These are phyloP conservation scores for Noccaea caerulescens DNA, from an alignment of 345 rosid species.

Conservation along the genomic window DNA sequence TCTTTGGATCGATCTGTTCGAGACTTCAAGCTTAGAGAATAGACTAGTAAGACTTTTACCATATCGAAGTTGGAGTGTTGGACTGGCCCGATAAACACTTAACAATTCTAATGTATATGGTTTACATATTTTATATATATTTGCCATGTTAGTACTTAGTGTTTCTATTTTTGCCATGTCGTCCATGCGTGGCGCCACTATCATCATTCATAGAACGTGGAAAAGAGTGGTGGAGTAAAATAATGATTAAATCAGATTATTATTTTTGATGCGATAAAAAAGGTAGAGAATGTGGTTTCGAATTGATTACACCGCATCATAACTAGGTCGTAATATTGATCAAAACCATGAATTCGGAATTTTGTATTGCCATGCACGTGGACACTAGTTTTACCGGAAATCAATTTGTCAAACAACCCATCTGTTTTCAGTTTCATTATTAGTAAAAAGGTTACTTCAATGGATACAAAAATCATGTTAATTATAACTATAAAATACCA, in stretches of 20 bases:
- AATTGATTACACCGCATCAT: slow-evolving; percentile 15
- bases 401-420: neutral
- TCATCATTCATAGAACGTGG: slow-evolving; percentile 43
- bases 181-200: slow-evolving; percentile 39
- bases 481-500: neutral
- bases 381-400: neutral
- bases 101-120: slow-evolving; percentile 1
- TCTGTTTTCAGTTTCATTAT: slow-evolving; percentile 7
- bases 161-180: slow-evolving; percentile 32
- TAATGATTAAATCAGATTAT: slow-evolving; percentile 1
- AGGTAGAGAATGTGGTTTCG: slow-evolving; percentile 25
- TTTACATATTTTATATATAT: neutral
- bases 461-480: no score
- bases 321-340: slow-evolving; percentile 3
- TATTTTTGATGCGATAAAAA: slow-evolving; percentile 11
- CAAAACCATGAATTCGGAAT: slow-evolving; percentile 6
- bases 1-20: neutral
- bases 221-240: slow-evolving; percentile 39
- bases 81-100: neutral
- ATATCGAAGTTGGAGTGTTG: neutral
- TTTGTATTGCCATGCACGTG: slow-evolving; percentile 21
- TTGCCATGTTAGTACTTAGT: slow-evolving; percentile 10
- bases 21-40: neutral
- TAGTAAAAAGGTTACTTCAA: no score
- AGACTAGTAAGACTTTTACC: neutral